phyloP scores from a whole-genome alignment of 495 filamentous ascomycete genomes.

The Pseudotulostoma volvatum region DNA sequence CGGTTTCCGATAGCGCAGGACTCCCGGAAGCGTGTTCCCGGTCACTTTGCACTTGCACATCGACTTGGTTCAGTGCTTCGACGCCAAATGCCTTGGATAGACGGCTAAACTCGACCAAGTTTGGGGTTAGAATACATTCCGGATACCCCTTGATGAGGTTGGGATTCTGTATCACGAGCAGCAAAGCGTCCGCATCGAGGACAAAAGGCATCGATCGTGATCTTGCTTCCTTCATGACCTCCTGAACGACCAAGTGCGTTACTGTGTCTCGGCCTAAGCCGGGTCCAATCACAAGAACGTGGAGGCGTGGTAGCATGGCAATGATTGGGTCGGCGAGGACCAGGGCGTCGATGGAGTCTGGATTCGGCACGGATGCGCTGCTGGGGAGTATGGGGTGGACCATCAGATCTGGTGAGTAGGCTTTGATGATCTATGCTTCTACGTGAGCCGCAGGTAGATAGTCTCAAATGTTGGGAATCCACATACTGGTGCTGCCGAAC shows the following conservation, averaged over 20 bases:
- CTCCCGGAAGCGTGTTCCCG: too few species aligned
- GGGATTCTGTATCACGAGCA: constrained; percentile 57
- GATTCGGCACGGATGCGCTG: constrained; percentile 26
- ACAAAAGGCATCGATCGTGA: constrained; percentile 63
- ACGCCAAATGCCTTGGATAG: constrained; percentile 56
- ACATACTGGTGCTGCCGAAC: constrained; percentile 49
- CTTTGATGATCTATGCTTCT: constrained; percentile 58
- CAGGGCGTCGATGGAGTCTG: constrained; percentile 30
- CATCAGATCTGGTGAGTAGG: constrained; percentile 97
- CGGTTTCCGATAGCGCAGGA: constrained; percentile 23
- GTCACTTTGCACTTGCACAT: constrained; percentile 19
- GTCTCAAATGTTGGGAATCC: background rate
- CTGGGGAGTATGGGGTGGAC: constrained; percentile 92
- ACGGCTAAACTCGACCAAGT: constrained; percentile 81
- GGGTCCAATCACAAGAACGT: constrained; percentile 87
- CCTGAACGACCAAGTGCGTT: constrained; percentile 73
- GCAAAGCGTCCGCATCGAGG: constrained; percentile 80
- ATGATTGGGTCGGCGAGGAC: constrained; percentile 56
- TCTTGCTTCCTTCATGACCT: constrained; percentile 65
- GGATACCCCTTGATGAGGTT: constrained; percentile 63
- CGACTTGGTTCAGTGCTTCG: too few species aligned
- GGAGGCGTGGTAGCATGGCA: constrained; percentile 65
- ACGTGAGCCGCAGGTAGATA: background rate
- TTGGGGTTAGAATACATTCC: constrained; percentile 82
- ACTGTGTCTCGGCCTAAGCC: constrained; percentile 78